Percentiles rank a stretch among this genome's conserved stretches.
Evolutionary conservation across 78 protist species (phyloP).

Genomic region (Chrysochromulina parva): DNA sequence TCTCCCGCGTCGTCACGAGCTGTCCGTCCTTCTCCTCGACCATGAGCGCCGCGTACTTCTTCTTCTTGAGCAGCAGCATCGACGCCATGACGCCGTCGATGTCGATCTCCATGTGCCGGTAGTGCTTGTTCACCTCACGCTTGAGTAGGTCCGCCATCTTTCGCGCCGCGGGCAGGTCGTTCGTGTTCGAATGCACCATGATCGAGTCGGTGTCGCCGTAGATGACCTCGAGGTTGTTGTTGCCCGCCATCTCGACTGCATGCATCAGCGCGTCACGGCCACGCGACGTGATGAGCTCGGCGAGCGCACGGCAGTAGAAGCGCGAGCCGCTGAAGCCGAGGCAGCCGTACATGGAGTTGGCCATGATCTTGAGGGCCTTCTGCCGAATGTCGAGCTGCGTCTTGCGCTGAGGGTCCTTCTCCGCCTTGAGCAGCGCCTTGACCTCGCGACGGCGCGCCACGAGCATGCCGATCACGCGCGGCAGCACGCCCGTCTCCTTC

Average conservation of each 20-base stretch:
- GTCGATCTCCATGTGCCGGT: conserved; percentile 38
- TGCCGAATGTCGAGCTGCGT: conserved; percentile 61
- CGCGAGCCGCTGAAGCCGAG: conserved; percentile 93
- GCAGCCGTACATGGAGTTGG: conserved; percentile 98
- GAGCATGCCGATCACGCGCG: conserved; percentile 69
- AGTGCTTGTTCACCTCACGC: conserved; percentile 81
- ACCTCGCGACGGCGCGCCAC: conserved; percentile 63
- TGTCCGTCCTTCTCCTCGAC: conserved; percentile 38
- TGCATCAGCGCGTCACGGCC: conserved; percentile 90
- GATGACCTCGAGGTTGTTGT: conserved; percentile 73
- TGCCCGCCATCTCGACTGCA: conserved; percentile 57
- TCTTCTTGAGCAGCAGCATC: conserved; percentile 95
- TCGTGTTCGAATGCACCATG: no score
- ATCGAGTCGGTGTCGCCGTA: conserved; percentile 97
- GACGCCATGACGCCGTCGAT: conserved; percentile 91
- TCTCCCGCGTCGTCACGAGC: conserved; percentile 41
- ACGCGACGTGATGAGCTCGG: conserved; percentile 87
- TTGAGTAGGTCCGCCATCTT: conserved; percentile 71
- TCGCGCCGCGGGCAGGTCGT: conserved; percentile 57
- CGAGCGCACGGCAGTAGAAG: conserved; percentile 95
- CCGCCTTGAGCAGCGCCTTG: conserved; percentile 61
- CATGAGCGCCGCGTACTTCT: conserved; percentile 95
- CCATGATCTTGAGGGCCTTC: conserved; percentile 89
- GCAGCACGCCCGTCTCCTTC: conserved; percentile 77
- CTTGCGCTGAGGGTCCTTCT: conserved; percentile 6